Evolutionary conservation across 2,329 filamentous ascomycete genomes (phyloP), one percentile per base, ranked within the genome.

Genomic region (Cercospora berteroae): DNA sequence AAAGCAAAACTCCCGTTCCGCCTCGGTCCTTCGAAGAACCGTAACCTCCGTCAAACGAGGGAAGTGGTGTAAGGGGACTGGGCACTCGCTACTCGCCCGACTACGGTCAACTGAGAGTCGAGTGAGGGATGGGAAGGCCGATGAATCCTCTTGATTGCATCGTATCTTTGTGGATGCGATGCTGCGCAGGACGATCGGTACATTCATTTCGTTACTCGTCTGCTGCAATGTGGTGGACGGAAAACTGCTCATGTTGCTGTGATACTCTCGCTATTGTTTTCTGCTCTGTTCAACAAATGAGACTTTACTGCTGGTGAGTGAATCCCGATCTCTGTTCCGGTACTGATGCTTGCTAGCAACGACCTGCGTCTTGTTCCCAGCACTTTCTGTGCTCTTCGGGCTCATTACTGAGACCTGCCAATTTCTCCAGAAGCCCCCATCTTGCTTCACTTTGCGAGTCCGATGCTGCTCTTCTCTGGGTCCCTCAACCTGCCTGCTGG

Each of bases 1-100:
- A 84, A 39, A 83, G 78, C 74, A 78, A 83, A 52, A 56, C 23
- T 57, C 50, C 31, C 3, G 18, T 8, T 48, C 56, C 56, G 50
- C 29, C 42, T 59, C 33, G 2, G 25, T 48, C 33, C 57, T 50
- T 55, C 63, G 63, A 65, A 55, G 56, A 65, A 60, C 63, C 57
- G 56, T 60, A 65, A 60, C 63, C 57, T 36, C 29, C 27, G 27
- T 56, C 27, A 27, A 56, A 25, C 23, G 25, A 59, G 44, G 63
- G 63, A 60, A 42, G 52, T 65, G 63, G 63, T 60, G 63, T 65
- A 65, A 65, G 63, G 27, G 50, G 42, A 33, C 25, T 6, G 25
- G 8, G 59, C 59, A 25, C 61, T 36, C 18, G 29, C 20, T 13
- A 57, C 61, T 39, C 52, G 8, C 31, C 23, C 33, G 61, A 57